Evolutionary conservation across 345 rosid genomes (phyloP), one percentile per base, ranked within the genome.

Genomic region (Geranium rotundifolium): DNA sequence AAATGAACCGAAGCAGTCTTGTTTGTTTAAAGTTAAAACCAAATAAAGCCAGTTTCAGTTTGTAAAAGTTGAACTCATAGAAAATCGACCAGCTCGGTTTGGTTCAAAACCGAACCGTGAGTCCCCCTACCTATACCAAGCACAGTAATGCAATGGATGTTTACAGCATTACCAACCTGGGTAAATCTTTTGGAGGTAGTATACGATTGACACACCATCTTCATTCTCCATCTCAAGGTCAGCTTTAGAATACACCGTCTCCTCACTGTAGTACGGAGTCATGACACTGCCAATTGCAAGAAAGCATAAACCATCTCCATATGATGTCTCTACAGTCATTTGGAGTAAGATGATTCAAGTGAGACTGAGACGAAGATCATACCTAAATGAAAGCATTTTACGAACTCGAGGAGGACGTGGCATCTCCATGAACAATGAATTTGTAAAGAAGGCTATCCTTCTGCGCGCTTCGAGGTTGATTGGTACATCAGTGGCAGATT

Each of bases 211-310:
- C 31, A 93, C 75, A 78, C 99, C 99, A 72, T 90, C 99, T 75
- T 93, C 99, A 81, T 93, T 93, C 69, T 93, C 99, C 84, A 82
- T 75, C 70, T 87, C 99, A 41, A 93, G 95, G 69, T 93, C 99
- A 65, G 81, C 68, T 72, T 81, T 90, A 57, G 97, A 87, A 72
- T 90, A 93, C 54, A 93, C 95, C 14, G 96, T 90, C 74, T 93
- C 99, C 73, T 93, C 99, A 65, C 97, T 90, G 69, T 93, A 93
- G 77, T 93, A 90, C 6, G 99, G 97, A 69, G 99, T 93, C 78
- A 93, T 66, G 71, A 93, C 96, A 74, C 99, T 93, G 90, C 66
- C 63, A 69, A 73, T 65, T 61, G 54, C 30, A 72, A 9, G 64
- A 46, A 46, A 46, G 3, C 15, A 14, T 46, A 46, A 46, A 6